phyloP scores from a whole-genome alignment of 129 eudicot species.

The Ambrosia trifida region DNA sequence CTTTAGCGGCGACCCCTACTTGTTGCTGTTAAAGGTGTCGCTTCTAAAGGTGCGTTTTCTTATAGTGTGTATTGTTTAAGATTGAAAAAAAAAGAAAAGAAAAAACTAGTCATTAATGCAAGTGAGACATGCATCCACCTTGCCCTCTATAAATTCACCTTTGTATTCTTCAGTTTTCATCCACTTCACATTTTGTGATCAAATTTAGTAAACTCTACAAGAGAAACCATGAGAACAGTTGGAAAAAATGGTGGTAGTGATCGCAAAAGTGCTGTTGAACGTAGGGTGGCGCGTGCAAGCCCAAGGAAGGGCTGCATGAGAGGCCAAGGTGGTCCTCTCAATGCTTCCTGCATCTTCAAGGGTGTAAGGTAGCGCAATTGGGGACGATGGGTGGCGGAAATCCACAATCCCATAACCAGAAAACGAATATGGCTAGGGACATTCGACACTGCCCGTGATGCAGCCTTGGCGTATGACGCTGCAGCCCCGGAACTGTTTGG shows the following conservation, averaged over 20 bases:
- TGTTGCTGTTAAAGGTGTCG: too few relatives aligned
- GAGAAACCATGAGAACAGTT: neutral
- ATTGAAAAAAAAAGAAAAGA: neutral
- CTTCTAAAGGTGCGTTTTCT: too few relatives aligned
- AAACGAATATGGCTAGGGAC: conserved; percentile 77
- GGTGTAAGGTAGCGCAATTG: conserved; percentile 87
- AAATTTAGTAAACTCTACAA: neutral
- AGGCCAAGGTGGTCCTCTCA: conserved; percentile 83
- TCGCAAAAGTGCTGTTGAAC: too few relatives aligned
- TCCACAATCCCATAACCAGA: conserved; percentile 62
- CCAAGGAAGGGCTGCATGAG: conserved; percentile 68
- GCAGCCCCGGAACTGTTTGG: conserved; percentile 68
- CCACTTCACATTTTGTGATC: conserved; percentile 1
- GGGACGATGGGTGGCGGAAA: conserved; percentile 91
- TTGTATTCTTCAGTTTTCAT: neutral
- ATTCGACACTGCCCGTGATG: conserved; percentile 46
- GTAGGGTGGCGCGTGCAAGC: conserved; percentile 31
- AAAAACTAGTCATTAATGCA: conserved; percentile 11
- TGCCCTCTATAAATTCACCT: conserved; percentile 19
- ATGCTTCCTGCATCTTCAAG: conserved; percentile 65
- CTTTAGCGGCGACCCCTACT: too few relatives aligned
- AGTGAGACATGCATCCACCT: neutral
- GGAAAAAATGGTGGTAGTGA: too few relatives aligned
- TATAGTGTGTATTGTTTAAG: too few relatives aligned
- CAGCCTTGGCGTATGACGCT: conserved; percentile 74